These are phyloP conservation scores for Collybiopsis luxurians DNA, from an alignment of 768 basidiomycete species.

Conservation along the genomic window DNA sequence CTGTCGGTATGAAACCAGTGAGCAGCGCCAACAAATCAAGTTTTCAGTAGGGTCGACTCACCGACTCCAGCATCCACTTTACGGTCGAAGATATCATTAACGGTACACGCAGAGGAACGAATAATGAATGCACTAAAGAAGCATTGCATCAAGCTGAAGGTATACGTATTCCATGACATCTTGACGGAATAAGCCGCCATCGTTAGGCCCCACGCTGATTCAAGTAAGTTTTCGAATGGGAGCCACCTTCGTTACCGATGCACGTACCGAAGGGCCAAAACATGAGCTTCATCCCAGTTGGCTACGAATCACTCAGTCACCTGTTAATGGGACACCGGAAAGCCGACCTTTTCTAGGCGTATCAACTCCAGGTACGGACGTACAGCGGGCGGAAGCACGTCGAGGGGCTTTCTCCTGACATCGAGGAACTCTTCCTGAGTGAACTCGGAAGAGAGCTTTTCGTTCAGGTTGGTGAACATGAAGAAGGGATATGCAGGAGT, in stretches of 20 bases:
- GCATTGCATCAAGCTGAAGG: conserved; percentile 27
- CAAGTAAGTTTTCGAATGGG: not conserved
- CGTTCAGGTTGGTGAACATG: conserved; percentile 22
- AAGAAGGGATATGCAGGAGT: not conserved
- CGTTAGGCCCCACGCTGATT: conserved; percentile 40
- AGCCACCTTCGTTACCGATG: not conserved
- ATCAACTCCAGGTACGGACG: conserved; percentile 49
- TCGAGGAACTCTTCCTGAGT: conserved; percentile 21
- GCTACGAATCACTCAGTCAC: conserved; percentile 26
- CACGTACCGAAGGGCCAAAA: conserved; percentile 51
- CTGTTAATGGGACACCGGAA: not conserved
- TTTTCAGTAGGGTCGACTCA: conserved; percentile 22
- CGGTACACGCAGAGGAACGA: conserved; percentile 49
- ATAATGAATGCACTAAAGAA: conserved; percentile 39
- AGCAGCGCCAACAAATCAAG: too few relatives aligned
- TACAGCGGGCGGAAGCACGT: conserved; percentile 22
- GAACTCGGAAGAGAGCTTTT: conserved; percentile 5
- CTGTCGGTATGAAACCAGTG: too few relatives aligned
- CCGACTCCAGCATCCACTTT: conserved; percentile 53
- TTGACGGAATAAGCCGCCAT: conserved; percentile 41
- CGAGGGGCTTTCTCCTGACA: conserved; percentile 21
- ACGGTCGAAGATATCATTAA: conserved; percentile 56
- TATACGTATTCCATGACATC: conserved; percentile 30
- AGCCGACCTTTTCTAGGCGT: conserved; percentile 46
- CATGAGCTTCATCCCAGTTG: conserved; percentile 48